Evolutionary conservation across 352 stramenopile species (phyloP), one percentile per base, ranked within the genome.

Genomic region (Hyaloperonospora brassicae): DNA sequence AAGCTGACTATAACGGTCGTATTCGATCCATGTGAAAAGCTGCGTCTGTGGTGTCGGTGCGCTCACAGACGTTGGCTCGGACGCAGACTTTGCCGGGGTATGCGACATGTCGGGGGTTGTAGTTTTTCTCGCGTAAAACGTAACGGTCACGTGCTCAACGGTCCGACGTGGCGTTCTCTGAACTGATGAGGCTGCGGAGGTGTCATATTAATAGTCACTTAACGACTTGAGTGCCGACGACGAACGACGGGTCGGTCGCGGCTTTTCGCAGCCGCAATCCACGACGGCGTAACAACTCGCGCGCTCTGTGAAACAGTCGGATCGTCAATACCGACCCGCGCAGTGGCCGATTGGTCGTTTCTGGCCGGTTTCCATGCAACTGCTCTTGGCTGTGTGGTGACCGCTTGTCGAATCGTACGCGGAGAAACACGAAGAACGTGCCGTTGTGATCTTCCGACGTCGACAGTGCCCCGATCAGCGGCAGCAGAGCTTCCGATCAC

Each of bases 191-290:
- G 8, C 4, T 34, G 27, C 27, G 4, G 27, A 34, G 27, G 8
- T 34, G 27, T 34, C 27, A 34, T 68, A 70, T 67, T 64, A 64
- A 70, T 70, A 70, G 59, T 42, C 10, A 21, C 17, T 66, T 52
- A 72, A 66, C 64, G 54, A 51, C 47, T 60, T 41, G 22, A 36
- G 48, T 59, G 47, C 51, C 48, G 55, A 60, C 55, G 48, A 51
- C 39, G 58, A 55, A 47, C 24, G 35, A 12, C 34, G 14, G 39
- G 17, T 17, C 17, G 17, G 17, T 17, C 17, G 17, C 17, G 17
- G 17, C 17, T 17, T 17, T 17, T 17, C 17, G 51, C 47, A 47
- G 44, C 12, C 34, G 39, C 11, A 14, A 42, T 21, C 11, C 4
- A 5, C 11, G 22, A 22, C 22, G 17, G 39, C 39, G 36, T 42